A percentile compares a stretch with the other conserved stretches of the same genome.
Evolutionary conservation across 495 filamentous ascomycete species (phyloP).

Genomic region (Trichodelitschia bisporula): DNA sequence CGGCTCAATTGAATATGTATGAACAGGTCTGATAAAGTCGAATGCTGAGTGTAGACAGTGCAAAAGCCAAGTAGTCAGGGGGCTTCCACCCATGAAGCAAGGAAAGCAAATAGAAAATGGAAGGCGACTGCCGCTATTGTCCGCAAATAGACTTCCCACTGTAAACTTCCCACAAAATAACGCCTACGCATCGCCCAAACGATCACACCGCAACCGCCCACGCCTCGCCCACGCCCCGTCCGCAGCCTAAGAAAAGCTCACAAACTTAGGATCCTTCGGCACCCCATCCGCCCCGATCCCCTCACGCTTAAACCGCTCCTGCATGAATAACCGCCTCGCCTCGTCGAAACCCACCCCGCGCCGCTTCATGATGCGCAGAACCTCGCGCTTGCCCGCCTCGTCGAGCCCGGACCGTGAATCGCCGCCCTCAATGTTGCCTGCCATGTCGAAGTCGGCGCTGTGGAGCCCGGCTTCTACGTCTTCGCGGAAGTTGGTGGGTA

Average conservation of each 20-base stretch:
- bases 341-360: conserved; percentile 66
- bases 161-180: neutral
- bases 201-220: neutral
- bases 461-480: conserved; percentile 74
- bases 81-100: too few species aligned
- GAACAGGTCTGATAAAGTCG: too few species aligned
- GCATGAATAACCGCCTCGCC: conserved; percentile 59
- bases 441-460: conserved; percentile 56
- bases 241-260: conserved; percentile 50
- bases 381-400: conserved; percentile 47
- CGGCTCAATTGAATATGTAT: too few species aligned
- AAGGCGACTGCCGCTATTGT: too few species aligned
- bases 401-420: conserved; percentile 66
- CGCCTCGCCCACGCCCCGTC: neutral
- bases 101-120: too few species aligned
- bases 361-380: conserved; percentile 70
- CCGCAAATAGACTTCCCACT: too few species aligned
- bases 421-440: conserved; percentile 47
- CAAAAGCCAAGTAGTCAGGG: too few species aligned
- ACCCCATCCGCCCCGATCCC: conserved; percentile 71
- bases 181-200: neutral
- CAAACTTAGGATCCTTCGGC: conserved; percentile 83
- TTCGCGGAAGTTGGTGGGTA: conserved; percentile 46
- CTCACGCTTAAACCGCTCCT: conserved; percentile 62
- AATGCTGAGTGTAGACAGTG: too few species aligned